phyloP scores from a whole-genome alignment of 371 early-diverging fungal genomes.

The Lichtheimia hyalospora region DNA sequence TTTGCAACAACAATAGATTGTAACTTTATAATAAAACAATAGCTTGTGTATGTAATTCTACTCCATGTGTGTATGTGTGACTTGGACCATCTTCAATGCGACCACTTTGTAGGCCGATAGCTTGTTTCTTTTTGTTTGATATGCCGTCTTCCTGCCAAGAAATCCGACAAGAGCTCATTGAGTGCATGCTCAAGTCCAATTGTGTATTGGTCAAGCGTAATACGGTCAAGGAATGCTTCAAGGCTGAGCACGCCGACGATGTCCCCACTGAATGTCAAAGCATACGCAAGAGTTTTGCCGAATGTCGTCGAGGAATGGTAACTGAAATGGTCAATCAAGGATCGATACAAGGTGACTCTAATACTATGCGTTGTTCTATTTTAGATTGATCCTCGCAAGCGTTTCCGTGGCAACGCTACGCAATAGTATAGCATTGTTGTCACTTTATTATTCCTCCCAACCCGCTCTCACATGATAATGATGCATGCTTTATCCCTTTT shows the following conservation, averaged over 20 bases:
- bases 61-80: neutral
- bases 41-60: neutral
- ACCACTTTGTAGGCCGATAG: neutral
- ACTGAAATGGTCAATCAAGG: no score
- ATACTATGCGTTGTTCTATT: neutral
- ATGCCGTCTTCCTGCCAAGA: slow-evolving; percentile 73
- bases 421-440: slow-evolving; percentile 21
- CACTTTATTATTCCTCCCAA: neutral
- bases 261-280: slow-evolving; percentile 67
- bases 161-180: slow-evolving; percentile 66
- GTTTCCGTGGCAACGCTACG: slow-evolving; percentile 49
- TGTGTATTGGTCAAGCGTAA: slow-evolving; percentile 69
- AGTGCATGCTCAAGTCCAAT: slow-evolving; percentile 73
- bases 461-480: neutral
- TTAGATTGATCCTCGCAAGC: slow-evolving; percentile 53
- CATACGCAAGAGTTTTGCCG: slow-evolving; percentile 66
- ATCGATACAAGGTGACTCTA: neutral
- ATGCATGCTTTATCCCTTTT: neutral
- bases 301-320: slow-evolving; percentile 74
- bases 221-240: slow-evolving; percentile 66
- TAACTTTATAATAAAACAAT: neutral
- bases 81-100: neutral
- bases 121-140: neutral
- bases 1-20: slow-evolving; percentile 17
- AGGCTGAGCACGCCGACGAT: slow-evolving; percentile 55